These are phyloP conservation scores for Pisolithus marmoratus DNA, from an alignment of 768 basidiomycete species.

Conservation along the genomic window DNA sequence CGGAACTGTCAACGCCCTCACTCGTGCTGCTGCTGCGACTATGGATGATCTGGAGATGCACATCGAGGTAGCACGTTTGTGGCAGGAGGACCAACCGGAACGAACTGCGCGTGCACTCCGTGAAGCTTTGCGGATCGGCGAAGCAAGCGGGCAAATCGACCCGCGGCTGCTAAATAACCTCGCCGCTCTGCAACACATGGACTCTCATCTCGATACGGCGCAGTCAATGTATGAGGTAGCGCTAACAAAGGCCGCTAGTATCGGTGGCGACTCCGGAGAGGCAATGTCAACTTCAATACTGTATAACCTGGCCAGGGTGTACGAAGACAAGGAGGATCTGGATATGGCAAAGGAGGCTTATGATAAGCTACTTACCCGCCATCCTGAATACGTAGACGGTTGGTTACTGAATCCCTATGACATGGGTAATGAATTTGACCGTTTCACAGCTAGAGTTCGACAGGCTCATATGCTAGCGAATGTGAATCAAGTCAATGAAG, in stretches of 20 bases:
- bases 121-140: conserved; percentile 65
- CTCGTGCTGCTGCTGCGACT: conserved; percentile 46
- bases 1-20: conserved; percentile 29
- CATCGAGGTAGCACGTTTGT: conserved; percentile 83
- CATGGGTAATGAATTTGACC: conserved; percentile 6
- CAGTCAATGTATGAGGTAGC: conserved; percentile 68
- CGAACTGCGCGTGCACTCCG: conserved; percentile 67
- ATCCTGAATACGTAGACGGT: conserved; percentile 98
- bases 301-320: conserved; percentile 89
- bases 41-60: conserved; percentile 83
- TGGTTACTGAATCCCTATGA: conserved; percentile 22
- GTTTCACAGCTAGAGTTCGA: conserved; percentile 76
- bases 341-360: conserved; percentile 80
- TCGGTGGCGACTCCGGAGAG: conserved; percentile 49
- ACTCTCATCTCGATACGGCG: conserved; percentile 53
- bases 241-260: conserved; percentile 48
- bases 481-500: conserved; percentile 69
- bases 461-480: conserved; percentile 75
- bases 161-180: conserved; percentile 78
- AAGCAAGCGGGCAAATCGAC: conserved; percentile 44
- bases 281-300: conserved; percentile 75
- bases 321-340: conserved; percentile 78
- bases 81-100: conserved; percentile 77
- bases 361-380: conserved; percentile 76
- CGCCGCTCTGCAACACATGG: conserved; percentile 68